These are phyloP conservation scores for Fragaria iinumae DNA, from an alignment of 306 rosid species.

Conservation along the genomic window DNA sequence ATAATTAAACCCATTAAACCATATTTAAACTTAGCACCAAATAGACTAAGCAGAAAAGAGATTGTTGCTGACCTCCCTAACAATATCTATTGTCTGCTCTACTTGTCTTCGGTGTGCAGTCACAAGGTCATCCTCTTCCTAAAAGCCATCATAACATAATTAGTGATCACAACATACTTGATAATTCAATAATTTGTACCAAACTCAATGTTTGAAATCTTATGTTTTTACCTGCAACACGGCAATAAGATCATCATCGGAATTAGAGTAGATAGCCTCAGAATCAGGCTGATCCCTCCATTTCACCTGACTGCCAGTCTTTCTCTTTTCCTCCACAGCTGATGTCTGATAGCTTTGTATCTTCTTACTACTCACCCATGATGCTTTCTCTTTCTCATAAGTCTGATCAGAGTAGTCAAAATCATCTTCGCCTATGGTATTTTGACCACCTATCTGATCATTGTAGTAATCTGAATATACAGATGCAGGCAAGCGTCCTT, in stretches of 20 bases:
- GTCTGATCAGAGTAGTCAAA: constrained; percentile 42
- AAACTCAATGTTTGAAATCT: constrained; percentile 8
- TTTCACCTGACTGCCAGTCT: constrained; percentile 40
- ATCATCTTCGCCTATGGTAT: constrained; percentile 43
- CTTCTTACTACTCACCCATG: constrained; percentile 40
- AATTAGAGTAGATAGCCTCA: constrained; percentile 38
- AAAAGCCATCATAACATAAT: constrained; percentile 23
- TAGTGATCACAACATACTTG: constrained; percentile 17
- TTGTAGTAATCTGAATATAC: constrained; percentile 47
- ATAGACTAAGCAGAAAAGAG: constrained; percentile 5
- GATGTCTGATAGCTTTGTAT: constrained; percentile 39
- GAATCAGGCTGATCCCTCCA: constrained; percentile 33
- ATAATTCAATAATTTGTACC: constrained; percentile 15
- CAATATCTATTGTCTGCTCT: constrained; percentile 87
- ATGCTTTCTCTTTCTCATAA: constrained; percentile 47
- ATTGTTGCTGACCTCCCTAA: constrained; percentile 58
- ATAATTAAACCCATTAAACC: constrained; percentile 21
- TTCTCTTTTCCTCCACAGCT: constrained; percentile 46
- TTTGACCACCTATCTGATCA: constrained; percentile 51
- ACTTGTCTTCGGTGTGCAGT: constrained; percentile 81
- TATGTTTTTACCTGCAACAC: constrained; percentile 63
- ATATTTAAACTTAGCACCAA: constrained; percentile 4
- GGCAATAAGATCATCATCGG: constrained; percentile 64
- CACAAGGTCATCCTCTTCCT: constrained; percentile 95
- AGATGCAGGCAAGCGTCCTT: constrained; percentile 46